Conservation (phyloP, 2,329 filamentous ascomycete genomes). For the Zymoseptoria crescenta region DNA sequence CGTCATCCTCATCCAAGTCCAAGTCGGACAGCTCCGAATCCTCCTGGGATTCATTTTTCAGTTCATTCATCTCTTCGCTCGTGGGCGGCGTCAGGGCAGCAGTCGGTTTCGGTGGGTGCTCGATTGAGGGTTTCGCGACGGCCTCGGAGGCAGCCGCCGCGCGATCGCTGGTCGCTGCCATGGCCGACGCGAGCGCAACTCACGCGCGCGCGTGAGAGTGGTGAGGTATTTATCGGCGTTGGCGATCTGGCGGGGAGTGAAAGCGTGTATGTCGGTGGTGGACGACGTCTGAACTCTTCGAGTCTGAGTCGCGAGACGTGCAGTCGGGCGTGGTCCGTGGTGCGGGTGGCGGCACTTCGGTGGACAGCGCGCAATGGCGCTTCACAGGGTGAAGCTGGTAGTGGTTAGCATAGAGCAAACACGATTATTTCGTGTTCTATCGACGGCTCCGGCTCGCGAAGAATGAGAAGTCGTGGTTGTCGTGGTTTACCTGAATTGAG, state of each 20-base stretch:
- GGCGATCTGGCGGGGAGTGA: background rate
- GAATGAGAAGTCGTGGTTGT: slow-evolving; percentile 48
- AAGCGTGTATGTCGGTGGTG: slow-evolving; percentile 1
- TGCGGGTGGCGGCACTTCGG: background rate
- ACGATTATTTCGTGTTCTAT: background rate
- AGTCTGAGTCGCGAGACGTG: background rate
- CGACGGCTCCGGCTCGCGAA: slow-evolving; percentile 35
- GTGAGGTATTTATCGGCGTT: slow-evolving; percentile 8
- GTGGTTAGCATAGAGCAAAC: background rate
- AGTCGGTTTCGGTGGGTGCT: slow-evolving; percentile 16
- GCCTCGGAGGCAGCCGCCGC: slow-evolving; percentile 2
- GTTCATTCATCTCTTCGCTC: slow-evolving; percentile 41
- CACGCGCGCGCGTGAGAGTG: background rate
- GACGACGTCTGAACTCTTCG: background rate
- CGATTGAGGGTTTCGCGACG: slow-evolving; percentile 21
- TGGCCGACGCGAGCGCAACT: background rate
- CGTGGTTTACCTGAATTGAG: background rate
- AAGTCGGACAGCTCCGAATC: slow-evolving; percentile 43
- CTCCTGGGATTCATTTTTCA: slow-evolving; percentile 35
- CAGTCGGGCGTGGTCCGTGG: background rate
- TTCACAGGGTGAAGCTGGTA: background rate
- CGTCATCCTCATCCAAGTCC: slow-evolving; percentile 38
- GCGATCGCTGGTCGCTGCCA: background rate
- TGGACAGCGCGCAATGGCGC: background rate
- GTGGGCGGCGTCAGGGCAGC: slow-evolving; percentile 44